phyloP scores from a whole-genome alignment of 2,329 filamentous ascomycete genomes.

The Immersiporthe knoxdaviesiana region DNA sequence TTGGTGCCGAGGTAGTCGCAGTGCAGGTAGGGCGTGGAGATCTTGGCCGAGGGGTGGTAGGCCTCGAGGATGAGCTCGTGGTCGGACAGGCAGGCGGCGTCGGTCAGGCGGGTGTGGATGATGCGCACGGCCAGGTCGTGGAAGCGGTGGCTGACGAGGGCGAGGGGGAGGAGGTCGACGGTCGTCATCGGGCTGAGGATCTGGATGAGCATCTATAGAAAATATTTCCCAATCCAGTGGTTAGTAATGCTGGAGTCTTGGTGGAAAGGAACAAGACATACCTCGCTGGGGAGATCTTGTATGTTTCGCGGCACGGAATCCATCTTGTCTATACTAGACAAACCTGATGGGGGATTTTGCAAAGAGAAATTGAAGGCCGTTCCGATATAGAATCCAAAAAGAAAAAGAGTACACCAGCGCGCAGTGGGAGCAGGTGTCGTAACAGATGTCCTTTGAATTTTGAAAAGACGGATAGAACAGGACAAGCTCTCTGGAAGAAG shows the following conservation, averaged over 20 bases:
- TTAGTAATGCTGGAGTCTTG: constrained; percentile 13
- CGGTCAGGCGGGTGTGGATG: constrained; percentile 37
- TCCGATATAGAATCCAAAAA: background rate
- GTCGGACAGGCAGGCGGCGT: constrained; percentile 59
- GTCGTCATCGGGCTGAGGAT: constrained; percentile 38
- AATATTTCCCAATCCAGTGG: background rate
- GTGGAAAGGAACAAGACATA: constrained; percentile 2
- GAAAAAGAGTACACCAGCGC: constrained; percentile 14
- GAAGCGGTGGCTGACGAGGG: constrained; percentile 38
- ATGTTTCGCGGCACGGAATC: constrained; percentile 23
- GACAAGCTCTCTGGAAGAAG: too few relatives aligned
- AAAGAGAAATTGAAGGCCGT: constrained; percentile 18
- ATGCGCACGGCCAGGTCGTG: constrained; percentile 36
- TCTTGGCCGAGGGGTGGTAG: constrained; percentile 71
- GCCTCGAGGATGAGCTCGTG: constrained; percentile 77
- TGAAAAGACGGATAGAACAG: constrained; percentile 7
- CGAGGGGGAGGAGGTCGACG: constrained; percentile 35
- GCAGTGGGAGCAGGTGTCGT: constrained; percentile 9
- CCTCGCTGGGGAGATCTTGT: constrained; percentile 30
- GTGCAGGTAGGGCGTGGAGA: constrained; percentile 67
- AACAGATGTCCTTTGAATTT: constrained; percentile 23
- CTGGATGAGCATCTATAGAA: constrained; percentile 38
- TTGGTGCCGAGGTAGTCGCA: constrained; percentile 70
- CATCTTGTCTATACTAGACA: constrained; percentile 20
- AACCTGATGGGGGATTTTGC: background rate